phyloP scores from a whole-genome alignment of 164 flowering plant species.

The Umbellularia californica region DNA sequence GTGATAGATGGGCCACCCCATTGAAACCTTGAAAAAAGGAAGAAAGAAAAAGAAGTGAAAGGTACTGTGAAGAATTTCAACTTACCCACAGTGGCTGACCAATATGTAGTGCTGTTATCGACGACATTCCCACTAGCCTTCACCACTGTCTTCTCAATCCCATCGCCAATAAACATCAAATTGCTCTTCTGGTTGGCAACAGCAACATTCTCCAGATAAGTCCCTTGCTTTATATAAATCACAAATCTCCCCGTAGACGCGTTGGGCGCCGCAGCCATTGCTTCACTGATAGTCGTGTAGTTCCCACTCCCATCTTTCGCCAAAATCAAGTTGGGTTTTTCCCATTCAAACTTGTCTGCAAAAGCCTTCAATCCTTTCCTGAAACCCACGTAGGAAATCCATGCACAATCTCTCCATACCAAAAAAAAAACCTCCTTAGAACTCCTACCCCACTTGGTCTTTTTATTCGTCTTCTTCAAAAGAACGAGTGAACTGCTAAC shows the following conservation, averaged over 20 bases:
- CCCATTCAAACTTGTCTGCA: slow-evolving; percentile 36
- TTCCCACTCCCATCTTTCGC: slow-evolving; percentile 92
- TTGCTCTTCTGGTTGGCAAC: slow-evolving; percentile 52
- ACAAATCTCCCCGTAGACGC: slow-evolving; percentile 50
- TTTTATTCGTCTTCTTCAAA: slow-evolving; percentile 42
- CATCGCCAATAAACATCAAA: slow-evolving; percentile 87
- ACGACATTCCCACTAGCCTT: slow-evolving; percentile 72
- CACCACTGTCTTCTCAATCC: slow-evolving; percentile 75
- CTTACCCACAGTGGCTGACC: slow-evolving; percentile 91
- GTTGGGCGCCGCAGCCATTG: slow-evolving; percentile 73
- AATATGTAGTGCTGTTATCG: slow-evolving; percentile 84
- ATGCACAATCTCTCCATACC: slow-evolving; percentile 27
- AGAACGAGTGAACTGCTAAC: slow-evolving; percentile 71
- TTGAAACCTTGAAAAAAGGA: not conserved
- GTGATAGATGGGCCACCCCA: too few species aligned
- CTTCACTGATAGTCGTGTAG: slow-evolving; percentile 64
- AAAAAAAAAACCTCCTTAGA: slow-evolving; percentile 32
- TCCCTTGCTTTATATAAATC: slow-evolving; percentile 79
- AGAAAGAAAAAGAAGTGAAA: not conserved
- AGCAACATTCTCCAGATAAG: slow-evolving; percentile 75
- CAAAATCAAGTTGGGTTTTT: slow-evolving; percentile 45
- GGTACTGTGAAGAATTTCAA: not conserved
- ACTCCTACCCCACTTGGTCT: not conserved
- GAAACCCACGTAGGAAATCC: slow-evolving; percentile 76
- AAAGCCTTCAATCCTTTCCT: slow-evolving; percentile 38